Evolutionary conservation across 2,329 filamentous ascomycete genomes (phyloP).

Genomic region (Clarireedia homoeocarpa): DNA sequence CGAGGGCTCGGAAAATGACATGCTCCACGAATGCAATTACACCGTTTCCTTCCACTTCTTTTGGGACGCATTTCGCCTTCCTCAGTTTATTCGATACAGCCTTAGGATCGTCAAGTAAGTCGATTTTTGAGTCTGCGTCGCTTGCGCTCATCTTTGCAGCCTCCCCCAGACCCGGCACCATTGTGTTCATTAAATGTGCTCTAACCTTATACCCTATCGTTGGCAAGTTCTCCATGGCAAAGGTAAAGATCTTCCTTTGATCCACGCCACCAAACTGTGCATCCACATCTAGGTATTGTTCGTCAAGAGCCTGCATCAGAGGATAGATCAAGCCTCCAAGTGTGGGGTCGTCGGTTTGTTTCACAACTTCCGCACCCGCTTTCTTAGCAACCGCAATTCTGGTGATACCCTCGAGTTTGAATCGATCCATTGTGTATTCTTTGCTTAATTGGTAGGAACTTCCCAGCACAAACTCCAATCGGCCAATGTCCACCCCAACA

Average conservation of each 20-base stretch:
- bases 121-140: constrained; percentile 33
- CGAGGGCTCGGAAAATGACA: constrained; percentile 69
- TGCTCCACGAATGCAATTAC: constrained; percentile 68
- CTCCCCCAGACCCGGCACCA: constrained; percentile 76
- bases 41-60: constrained; percentile 38
- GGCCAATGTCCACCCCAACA: constrained; percentile 62
- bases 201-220: constrained; percentile 72
- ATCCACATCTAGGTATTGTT: constrained; percentile 68
- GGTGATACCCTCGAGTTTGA: constrained; percentile 49
- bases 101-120: constrained; percentile 4
- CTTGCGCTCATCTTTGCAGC: constrained; percentile 83
- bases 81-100: constrained; percentile 8
- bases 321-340: constrained; percentile 74
- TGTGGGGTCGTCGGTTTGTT: constrained; percentile 66
- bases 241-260: constrained; percentile 82
- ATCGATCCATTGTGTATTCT: constrained; percentile 83
- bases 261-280: constrained; percentile 82
- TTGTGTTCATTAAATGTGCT: constrained; percentile 72
- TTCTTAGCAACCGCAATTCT: constrained; percentile 55
- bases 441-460: constrained; percentile 69
- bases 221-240: constrained; percentile 77
- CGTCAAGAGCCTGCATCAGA: constrained; percentile 50
- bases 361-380: constrained; percentile 83
- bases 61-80: constrained; percentile 7
- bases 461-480: constrained; percentile 77